These are phyloP conservation scores for Myxozyma monticola DNA, from an alignment of 805 yeast species.

Conservation along the genomic window DNA sequence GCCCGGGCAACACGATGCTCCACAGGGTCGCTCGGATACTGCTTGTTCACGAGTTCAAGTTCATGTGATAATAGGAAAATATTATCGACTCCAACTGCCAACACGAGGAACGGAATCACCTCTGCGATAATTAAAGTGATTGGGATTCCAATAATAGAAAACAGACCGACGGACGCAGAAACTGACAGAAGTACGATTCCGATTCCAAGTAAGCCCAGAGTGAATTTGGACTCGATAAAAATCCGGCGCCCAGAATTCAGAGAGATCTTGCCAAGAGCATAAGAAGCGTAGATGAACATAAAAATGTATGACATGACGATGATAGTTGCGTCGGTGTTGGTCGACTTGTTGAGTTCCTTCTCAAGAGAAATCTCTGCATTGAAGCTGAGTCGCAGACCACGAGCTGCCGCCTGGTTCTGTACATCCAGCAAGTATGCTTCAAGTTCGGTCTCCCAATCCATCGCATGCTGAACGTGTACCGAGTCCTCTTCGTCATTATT, in stretches of 20 bases:
- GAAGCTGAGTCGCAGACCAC: slow-evolving; percentile 66
- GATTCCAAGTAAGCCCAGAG: slow-evolving; percentile 82
- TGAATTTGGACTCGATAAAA: slow-evolving; percentile 56
- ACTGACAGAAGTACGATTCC: slow-evolving; percentile 79
- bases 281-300: slow-evolving; percentile 86
- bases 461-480: slow-evolving; percentile 47
- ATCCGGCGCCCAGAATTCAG: slow-evolving; percentile 22
- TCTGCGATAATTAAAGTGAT: slow-evolving; percentile 93
- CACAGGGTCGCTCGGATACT: slow-evolving; percentile 50
- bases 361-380: slow-evolving; percentile 82
- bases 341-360: slow-evolving; percentile 77
- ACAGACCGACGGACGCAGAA: slow-evolving; percentile 76
- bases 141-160: slow-evolving; percentile 72
- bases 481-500: slow-evolving; percentile 53
- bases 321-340: slow-evolving; percentile 73
- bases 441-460: slow-evolving; percentile 71
- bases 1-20: slow-evolving; percentile 64
- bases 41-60: slow-evolving; percentile 54
- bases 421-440: slow-evolving; percentile 55
- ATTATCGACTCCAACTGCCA: slow-evolving; percentile 96
- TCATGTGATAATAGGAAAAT: slow-evolving; percentile 85
- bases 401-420: slow-evolving; percentile 47
- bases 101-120: slow-evolving; percentile 87
- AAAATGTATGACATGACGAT: slow-evolving; percentile 71
- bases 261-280: slow-evolving; percentile 55